phyloP scores from a whole-genome alignment of 768 basidiomycete genomes.

The Ramaria rubella region DNA sequence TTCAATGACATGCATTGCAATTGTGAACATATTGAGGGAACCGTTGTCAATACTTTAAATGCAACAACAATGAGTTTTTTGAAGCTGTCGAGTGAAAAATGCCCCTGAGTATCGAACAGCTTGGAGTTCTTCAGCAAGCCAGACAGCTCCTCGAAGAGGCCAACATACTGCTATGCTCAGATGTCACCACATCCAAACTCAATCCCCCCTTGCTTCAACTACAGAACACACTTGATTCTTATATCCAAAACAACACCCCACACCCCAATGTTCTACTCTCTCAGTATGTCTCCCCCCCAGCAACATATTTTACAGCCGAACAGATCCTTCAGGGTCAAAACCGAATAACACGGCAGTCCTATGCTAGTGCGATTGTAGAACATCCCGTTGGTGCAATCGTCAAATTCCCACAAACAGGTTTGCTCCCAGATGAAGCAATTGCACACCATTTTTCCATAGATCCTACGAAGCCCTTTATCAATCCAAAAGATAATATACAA shows the following conservation, averaged over 20 bases:
- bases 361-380: background rate
- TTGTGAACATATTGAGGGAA: too few relatives aligned
- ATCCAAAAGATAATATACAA: slow-evolving; percentile 2
- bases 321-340: background rate
- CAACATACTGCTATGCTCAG: background rate
- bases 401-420: slow-evolving; percentile 6
- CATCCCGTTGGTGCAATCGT: slow-evolving; percentile 7
- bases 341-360: background rate
- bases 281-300: background rate
- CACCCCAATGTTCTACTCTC: background rate
- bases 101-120: background rate
- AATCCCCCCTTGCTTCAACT: background rate
- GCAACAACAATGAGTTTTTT: too few relatives aligned
- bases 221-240: background rate
- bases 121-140: background rate
- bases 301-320: background rate
- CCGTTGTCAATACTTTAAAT: too few relatives aligned
- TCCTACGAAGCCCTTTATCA: background rate
- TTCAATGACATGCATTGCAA: too few relatives aligned
- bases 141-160: background rate
- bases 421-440: background rate
- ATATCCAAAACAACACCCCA: background rate
- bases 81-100: too few relatives aligned
- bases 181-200: background rate
- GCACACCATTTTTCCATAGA: slow-evolving; percentile 2